A percentile compares a stretch with the other conserved stretches of the same genome.
Evolutionary conservation across 2,329 filamentous ascomycete species (phyloP).

Genomic region (Camptophora hylomeconis): DNA sequence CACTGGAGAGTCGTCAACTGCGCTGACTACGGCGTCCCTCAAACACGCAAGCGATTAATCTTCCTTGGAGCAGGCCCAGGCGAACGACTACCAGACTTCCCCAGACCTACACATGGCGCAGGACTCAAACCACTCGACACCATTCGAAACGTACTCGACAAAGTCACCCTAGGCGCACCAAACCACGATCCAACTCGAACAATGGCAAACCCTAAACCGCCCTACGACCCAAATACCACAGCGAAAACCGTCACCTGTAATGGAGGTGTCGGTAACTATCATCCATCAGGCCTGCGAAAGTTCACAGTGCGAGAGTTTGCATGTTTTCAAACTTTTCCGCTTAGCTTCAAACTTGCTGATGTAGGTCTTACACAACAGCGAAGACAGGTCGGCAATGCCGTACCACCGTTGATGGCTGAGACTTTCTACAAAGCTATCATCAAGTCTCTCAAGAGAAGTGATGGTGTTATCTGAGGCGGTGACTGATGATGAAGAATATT

Average conservation of each 20-base stretch:
- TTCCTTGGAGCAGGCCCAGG: constrained; percentile 51
- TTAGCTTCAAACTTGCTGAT: constrained; percentile 42
- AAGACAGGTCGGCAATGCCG: constrained; percentile 67
- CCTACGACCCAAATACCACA: constrained; percentile 38
- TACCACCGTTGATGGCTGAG: constrained; percentile 44
- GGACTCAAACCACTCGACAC: constrained; percentile 26
- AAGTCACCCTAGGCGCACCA: constrained; percentile 26
- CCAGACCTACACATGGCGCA: constrained; percentile 43
- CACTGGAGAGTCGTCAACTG: constrained; percentile 50
- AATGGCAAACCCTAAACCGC: constrained; percentile 20
- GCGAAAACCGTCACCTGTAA: constrained; percentile 49
- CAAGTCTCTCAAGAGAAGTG: constrained; percentile 23
- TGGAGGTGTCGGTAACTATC: constrained; percentile 48
- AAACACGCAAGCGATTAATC: constrained; percentile 36
- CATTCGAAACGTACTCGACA: constrained; percentile 28
- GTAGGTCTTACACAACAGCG: constrained; percentile 28
- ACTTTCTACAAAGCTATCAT: constrained; percentile 27
- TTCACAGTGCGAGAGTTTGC: constrained; percentile 59
- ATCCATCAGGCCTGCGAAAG: constrained; percentile 49
- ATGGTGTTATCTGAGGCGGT: too few species aligned
- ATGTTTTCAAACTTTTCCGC: constrained; percentile 56
- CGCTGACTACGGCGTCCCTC: constrained; percentile 37
- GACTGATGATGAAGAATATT: too few species aligned
- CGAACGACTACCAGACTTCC: constrained; percentile 55
- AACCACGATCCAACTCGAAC: constrained; percentile 28